Evolutionary conservation across 257 asterid species (phyloP).

Genomic region (Verbena officinalis): DNA sequence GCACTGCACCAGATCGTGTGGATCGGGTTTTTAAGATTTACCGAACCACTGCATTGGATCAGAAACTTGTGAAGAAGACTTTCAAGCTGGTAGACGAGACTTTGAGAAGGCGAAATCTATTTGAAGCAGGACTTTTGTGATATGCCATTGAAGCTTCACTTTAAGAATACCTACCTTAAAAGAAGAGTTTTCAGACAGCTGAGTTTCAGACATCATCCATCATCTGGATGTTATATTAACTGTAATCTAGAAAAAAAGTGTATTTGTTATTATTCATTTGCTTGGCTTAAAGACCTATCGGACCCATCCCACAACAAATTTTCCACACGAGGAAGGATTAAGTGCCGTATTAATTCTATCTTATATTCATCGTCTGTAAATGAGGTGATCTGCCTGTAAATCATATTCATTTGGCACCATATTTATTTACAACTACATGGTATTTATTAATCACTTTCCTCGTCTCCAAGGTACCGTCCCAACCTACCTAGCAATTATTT

Average conservation of each 20-base stretch:
- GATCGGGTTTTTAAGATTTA: conserved; percentile 96
- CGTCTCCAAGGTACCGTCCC: no score
- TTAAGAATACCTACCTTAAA: conserved; percentile 11
- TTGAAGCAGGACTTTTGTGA: conserved; percentile 94
- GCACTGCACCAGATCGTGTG: conserved; percentile 91
- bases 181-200: conserved; percentile 27
- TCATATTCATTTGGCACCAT: conserved; percentile 43
- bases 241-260: conserved; percentile 25
- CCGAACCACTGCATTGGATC: conserved; percentile 95
- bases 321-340: conserved; percentile 27
- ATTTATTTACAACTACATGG: conserved; percentile 22
- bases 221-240: conserved; percentile 30
- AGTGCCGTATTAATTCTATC: conserved; percentile 18
- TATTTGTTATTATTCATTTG: conserved; percentile 12
- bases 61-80: conserved; percentile 97
- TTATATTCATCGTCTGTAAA: conserved; percentile 44
- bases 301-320: background rate
- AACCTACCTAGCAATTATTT: no score
- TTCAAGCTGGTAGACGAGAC: conserved; percentile 98
- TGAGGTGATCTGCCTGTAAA: conserved; percentile 47
- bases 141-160: conserved; percentile 12
- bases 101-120: conserved; percentile 87
- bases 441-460: conserved; percentile 8
- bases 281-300: conserved; percentile 24
- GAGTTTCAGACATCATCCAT: conserved; percentile 23